phyloP scores from a whole-genome alignment of 208 protist species.

The Zelonia costaricensis region DNA sequence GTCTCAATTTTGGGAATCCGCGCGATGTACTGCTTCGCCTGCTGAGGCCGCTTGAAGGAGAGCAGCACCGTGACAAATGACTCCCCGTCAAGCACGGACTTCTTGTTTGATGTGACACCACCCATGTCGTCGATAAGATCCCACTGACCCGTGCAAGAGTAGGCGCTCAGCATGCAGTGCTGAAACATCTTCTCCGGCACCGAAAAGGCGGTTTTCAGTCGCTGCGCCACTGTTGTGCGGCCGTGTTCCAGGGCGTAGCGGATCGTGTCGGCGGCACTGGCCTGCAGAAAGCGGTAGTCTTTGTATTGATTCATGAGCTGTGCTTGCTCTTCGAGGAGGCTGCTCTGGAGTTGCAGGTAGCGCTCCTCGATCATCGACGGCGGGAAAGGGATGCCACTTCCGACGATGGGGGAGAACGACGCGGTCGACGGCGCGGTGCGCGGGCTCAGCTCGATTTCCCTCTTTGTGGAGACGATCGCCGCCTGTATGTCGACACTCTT shows the following conservation, averaged over 20 bases:
- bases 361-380: slow-evolving; percentile 24
- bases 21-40: slow-evolving; percentile 73
- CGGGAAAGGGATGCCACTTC: slow-evolving; percentile 18
- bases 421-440: slow-evolving; percentile 11
- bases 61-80: slow-evolving; percentile 63
- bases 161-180: slow-evolving; percentile 70
- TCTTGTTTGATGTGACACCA: slow-evolving; percentile 32
- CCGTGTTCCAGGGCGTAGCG: slow-evolving; percentile 64
- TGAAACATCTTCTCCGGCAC: slow-evolving; percentile 78
- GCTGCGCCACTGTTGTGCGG: slow-evolving; percentile 36
- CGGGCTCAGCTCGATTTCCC: slow-evolving; percentile 23
- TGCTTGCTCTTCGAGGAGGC: slow-evolving; percentile 65
- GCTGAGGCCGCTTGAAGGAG: slow-evolving; percentile 47
- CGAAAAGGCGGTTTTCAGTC: slow-evolving; percentile 58
- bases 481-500: slow-evolving; percentile 51
- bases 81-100: slow-evolving; percentile 49
- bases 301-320: slow-evolving; percentile 61
- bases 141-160: slow-evolving; percentile 62
- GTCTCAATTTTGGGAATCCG: slow-evolving; percentile 62
- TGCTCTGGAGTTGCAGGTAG: slow-evolving; percentile 26
- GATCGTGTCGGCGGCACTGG: slow-evolving; percentile 62
- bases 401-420: slow-evolving; percentile 25
- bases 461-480: slow-evolving; percentile 32
- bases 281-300: slow-evolving; percentile 75
- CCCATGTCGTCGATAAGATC: slow-evolving; percentile 68